Conservation (phyloP, 2,329 filamentous ascomycete species). For the Fusarium praegraminearum region DNA sequence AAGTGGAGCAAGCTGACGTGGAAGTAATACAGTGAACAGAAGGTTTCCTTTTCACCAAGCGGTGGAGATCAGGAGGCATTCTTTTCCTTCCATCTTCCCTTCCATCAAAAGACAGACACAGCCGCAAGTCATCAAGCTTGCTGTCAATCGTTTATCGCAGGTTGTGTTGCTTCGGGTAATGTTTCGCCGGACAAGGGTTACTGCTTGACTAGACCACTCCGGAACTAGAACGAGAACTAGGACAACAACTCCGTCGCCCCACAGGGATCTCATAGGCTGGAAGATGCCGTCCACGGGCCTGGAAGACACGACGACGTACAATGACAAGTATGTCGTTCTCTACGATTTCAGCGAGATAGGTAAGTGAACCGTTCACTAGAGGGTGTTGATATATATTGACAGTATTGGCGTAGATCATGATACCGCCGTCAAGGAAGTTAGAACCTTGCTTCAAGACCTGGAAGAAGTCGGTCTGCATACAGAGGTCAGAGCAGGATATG, state of each 20-base stretch:
- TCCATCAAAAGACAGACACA: neutral
- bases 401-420: conserved; percentile 48
- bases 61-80: neutral
- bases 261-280: conserved; percentile 14
- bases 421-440: conserved; percentile 52
- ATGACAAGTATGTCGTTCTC: conserved; percentile 57
- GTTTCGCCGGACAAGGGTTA: conserved; percentile 18
- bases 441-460: conserved; percentile 67
- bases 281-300: conserved; percentile 17
- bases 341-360: conserved; percentile 55
- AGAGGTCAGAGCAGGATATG: conserved; percentile 77
- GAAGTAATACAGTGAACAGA: conserved; percentile 2
- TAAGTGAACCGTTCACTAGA: conserved; percentile 15
- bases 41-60: neutral
- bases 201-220: conserved; percentile 15
- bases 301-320: conserved; percentile 42
- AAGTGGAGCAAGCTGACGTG: conserved; percentile 47
- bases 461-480: conserved; percentile 73
- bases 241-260: neutral
- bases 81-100: neutral
- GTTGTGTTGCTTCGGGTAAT: conserved; percentile 11
- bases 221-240: neutral
- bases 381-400: fast-evolving
- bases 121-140: neutral
- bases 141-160: neutral